phyloP scores from a whole-genome alignment of 345 rosid genomes.

The Microcos paniculata region DNA sequence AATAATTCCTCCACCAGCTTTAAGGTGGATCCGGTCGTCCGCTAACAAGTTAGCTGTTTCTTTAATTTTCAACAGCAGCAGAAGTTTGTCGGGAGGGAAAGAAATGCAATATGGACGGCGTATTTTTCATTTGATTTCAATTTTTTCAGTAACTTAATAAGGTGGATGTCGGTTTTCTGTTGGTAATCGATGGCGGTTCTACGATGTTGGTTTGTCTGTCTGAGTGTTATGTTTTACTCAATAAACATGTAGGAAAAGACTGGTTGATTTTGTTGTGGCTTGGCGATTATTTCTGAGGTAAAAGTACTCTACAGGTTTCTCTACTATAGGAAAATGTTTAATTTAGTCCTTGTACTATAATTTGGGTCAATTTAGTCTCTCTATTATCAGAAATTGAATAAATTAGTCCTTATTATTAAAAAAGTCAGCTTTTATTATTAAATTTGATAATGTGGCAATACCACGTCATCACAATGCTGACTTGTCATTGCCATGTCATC shows the following conservation, averaged over 20 bases:
- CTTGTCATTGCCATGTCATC: no score
- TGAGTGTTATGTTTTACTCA: background rate
- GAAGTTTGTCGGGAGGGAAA: background rate
- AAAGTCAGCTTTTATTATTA: no score
- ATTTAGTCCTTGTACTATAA: no score
- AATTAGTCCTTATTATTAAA: no score
- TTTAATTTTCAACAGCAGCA: background rate
- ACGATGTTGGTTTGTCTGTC: background rate
- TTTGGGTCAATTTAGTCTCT: no score
- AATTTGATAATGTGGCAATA: no score
- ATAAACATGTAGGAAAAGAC: background rate
- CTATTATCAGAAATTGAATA: no score
- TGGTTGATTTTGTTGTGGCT: background rate
- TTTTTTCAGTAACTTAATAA: background rate
- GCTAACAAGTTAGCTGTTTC: background rate
- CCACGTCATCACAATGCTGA: no score
- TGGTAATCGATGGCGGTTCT: background rate
- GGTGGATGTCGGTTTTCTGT: background rate
- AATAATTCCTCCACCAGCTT: conserved; percentile 29
- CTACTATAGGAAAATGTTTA: no score
- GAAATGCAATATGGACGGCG: background rate
- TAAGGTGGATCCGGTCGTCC: background rate
- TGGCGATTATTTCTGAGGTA: background rate
- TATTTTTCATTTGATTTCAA: background rate
- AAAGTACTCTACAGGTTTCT: no score